Base-by-base conservation (phyloP, 2,329 filamentous ascomycete genomes). In the Hypomyces perniciosus region DNA sequence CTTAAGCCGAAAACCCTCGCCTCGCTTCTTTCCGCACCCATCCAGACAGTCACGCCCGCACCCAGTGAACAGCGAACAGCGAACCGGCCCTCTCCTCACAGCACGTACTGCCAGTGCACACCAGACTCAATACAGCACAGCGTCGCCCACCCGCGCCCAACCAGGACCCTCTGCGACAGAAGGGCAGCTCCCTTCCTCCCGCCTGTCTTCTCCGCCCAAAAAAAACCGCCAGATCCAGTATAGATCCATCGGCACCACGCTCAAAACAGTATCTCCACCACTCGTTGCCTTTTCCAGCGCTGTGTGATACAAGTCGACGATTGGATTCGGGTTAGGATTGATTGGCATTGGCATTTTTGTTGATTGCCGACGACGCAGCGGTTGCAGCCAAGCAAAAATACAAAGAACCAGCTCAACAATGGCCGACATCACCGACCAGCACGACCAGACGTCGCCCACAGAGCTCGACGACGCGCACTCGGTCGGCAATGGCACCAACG, bases 381-480 rank as follows among this genome's bases (percentile, higher is more conserved):
- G 49, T 43, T 30, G 44, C 38, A 30, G 44, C 30, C 20, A 33
- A 38, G 33, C 44, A 53, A 51, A 30, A 50, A 53, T 42, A 27
- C 45, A 34, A 34, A 29, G 33, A 50, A 43, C 28, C 29, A 20
- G 9, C 43, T 48, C 48, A 52, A 55, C 51, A 54, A 90, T 90
- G 86, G 85, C 85, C 77, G 86, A 90, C 75, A 86, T 90, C 73
- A 81, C 85, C 61, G 84, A 87, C 66, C 84, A 87, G 68, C 83
- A 88, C 77, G 84, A 87, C 65, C 84, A 88, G 68, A 83, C 83
- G 62, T 86, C 86, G 61, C 83, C 85, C 56, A 83, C 81, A 62
- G 85, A 86, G 62, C 80, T 86, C 66, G 86, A 90, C 65, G 86
- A 90, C 61, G 70, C 80, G 61, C 83, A 88, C 65, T 74, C 80